Evolutionary conservation across 495 filamentous ascomycete species (phyloP).

Genomic region (Xylaria longipes): DNA sequence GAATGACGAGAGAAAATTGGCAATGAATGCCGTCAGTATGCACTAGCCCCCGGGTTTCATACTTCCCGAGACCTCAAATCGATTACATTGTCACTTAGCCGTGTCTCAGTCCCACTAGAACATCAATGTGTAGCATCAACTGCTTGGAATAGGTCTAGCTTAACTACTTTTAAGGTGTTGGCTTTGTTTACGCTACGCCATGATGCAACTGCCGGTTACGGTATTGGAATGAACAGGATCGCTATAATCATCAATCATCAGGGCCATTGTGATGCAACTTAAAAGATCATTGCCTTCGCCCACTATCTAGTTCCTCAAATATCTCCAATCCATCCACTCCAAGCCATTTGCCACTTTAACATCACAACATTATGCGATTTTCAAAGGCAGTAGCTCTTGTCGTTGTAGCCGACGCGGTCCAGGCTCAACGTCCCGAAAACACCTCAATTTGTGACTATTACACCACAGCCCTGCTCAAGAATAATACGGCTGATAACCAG

Average conservation of each 20-base stretch:
- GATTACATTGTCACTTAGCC: background rate
- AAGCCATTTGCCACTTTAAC: background rate
- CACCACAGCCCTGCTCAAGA: constrained; percentile 56
- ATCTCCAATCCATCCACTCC: background rate
- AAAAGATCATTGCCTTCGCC: background rate
- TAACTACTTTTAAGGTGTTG: background rate
- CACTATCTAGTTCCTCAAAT: background rate
- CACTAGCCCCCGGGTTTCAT: constrained; percentile 1
- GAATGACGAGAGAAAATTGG: background rate
- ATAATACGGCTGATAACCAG: constrained; percentile 62
- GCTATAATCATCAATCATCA: background rate
- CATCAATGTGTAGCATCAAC: background rate
- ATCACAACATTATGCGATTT: constrained; percentile 34
- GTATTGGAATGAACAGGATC: background rate
- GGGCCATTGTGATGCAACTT: background rate
- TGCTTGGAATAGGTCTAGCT: background rate
- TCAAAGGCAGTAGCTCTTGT: constrained; percentile 32
- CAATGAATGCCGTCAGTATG: background rate
- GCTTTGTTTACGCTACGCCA: background rate
- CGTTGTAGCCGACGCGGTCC: constrained; percentile 32
- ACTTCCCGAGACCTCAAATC: constrained; percentile 10
- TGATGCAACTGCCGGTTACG: background rate
- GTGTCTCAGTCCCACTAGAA: background rate
- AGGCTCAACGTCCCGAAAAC: constrained; percentile 53
- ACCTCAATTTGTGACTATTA: constrained; percentile 63